Percentiles rank a stretch among this genome's conserved stretches.
Evolutionary conservation across 257 asterid species (phyloP).

Genomic region (Misopates orontium): DNA sequence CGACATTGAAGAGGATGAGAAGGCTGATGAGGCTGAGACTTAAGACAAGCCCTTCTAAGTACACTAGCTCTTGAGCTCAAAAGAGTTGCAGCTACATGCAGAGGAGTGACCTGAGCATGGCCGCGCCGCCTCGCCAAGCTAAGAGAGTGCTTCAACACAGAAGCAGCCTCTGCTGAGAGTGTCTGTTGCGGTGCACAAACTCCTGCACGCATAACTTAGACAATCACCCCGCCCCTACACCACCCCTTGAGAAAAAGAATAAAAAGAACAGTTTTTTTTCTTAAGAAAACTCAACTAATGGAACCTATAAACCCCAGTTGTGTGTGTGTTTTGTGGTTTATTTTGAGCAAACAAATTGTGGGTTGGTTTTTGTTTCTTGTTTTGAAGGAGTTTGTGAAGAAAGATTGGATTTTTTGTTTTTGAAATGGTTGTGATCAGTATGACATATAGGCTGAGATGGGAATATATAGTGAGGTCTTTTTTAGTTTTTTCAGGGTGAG

Average conservation of each 20-base stretch:
- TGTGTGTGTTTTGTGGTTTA: neutral
- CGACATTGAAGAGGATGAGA: conserved; percentile 65
- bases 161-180: conserved; percentile 93
- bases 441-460: conserved; percentile 1
- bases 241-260: conserved; percentile 24
- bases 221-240: conserved; percentile 48
- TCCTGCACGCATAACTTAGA: conserved; percentile 86
- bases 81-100: conserved; percentile 79
- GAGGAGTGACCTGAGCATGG: conserved; percentile 89
- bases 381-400: conserved; percentile 18
- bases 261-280: too few relatives aligned
- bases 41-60: conserved; percentile 69
- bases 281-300: too few relatives aligned
- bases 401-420: conserved; percentile 2
- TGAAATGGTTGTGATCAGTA: conserved; percentile 23
- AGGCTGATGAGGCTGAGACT: conserved; percentile 45
- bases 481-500: neutral
- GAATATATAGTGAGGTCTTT: conserved; percentile 23
- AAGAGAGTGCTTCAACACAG: conserved; percentile 82
- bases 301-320: neutral
- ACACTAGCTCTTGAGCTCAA: conserved; percentile 55
- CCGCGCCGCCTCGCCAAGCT: conserved; percentile 79
- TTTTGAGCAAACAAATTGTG: too few relatives aligned
- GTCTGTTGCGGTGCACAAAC: conserved; percentile 71
- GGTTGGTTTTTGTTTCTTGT: neutral